A percentile compares a stretch with the other conserved stretches of the same genome.
Evolutionary conservation across 73 alveolate species (phyloP).

Genomic region (Stentor roeselii): DNA sequence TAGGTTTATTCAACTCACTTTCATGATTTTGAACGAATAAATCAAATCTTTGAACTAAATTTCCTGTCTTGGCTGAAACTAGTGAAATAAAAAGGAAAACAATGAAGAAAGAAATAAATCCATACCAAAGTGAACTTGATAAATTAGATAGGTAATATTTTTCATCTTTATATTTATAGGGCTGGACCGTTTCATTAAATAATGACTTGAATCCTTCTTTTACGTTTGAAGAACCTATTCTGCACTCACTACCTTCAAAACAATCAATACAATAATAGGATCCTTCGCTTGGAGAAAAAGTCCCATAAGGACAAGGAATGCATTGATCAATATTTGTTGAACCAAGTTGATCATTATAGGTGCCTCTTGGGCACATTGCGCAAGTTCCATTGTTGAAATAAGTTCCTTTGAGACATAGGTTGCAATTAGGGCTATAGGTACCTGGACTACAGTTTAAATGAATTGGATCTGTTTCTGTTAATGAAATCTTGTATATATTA

Average conservation of each 20-base stretch:
- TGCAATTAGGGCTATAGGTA: background rate
- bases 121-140: background rate
- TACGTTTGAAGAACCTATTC: background rate
- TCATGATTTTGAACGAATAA: background rate
- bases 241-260: background rate
- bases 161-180: background rate
- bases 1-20: background rate
- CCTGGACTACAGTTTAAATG: background rate
- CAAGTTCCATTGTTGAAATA: background rate
- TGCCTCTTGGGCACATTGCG: background rate
- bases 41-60: background rate
- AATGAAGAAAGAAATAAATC: background rate
- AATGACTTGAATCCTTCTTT: background rate
- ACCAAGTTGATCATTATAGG: background rate
- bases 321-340: background rate
- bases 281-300: background rate
- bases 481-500: background rate
- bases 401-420: background rate
- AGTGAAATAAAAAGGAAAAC: background rate
- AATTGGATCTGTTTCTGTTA: background rate
- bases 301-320: slow-evolving; percentile 24
- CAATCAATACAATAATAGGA: background rate
- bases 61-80: background rate
- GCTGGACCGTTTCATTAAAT: background rate
- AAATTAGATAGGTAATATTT: background rate